Percentiles rank a stretch among this genome's conserved stretches.
Conservation (phyloP, 139 green algal genomes). For the Zygnema circumcarinatum region DNA sequence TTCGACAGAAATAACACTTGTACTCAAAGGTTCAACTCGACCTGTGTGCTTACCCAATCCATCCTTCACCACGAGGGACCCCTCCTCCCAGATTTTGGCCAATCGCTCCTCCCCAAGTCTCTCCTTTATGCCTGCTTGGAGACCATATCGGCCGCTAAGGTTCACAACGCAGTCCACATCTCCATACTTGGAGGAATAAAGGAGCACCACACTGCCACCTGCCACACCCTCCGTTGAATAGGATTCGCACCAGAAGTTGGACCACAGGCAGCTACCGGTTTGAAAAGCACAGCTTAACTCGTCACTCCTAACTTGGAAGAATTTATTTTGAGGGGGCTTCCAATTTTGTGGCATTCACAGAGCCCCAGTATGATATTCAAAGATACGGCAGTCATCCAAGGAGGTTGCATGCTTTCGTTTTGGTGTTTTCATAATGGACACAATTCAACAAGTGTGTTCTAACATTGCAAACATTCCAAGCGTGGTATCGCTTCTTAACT, state of each 20-base stretch:
- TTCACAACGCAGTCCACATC: constrained; percentile 31
- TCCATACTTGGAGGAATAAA: constrained; percentile 23
- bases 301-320: not conserved
- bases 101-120: constrained; percentile 31
- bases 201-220: constrained; percentile 28
- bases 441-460: no score
- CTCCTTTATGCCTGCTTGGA: constrained; percentile 31
- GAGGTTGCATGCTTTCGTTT: no score
- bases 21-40: no score
- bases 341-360: not conserved
- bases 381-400: no score
- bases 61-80: not conserved
- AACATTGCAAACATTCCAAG: no score
- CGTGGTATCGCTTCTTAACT: no score
- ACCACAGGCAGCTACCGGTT: not conserved
- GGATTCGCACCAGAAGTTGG: not conserved
- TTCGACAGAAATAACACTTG: no score
- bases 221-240: not conserved
- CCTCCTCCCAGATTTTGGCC: not conserved
- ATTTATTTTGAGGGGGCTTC: not conserved
- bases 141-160: constrained; percentile 8
- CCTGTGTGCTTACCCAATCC: constrained; percentile 2
- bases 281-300: not conserved
- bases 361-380: no score
- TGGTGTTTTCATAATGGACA: no score